phyloP scores from a whole-genome alignment of 768 basidiomycete species.

The Podaxis mareebaensis region DNA sequence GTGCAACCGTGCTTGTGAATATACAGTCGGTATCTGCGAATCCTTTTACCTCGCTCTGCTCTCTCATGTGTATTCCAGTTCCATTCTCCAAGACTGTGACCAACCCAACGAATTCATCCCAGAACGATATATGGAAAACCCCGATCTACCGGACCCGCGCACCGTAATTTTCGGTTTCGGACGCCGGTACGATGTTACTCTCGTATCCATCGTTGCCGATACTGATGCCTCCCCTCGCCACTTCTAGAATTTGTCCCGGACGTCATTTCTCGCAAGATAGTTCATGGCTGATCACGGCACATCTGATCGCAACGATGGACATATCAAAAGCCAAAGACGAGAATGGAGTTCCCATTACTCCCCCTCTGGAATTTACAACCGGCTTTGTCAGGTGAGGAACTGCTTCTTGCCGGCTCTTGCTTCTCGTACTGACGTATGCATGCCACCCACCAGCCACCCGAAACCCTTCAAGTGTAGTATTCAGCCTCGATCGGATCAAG shows the following conservation, averaged over 20 bases:
- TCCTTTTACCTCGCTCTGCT: not conserved
- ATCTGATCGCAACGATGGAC: slow-evolving; percentile 46
- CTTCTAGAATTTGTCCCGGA: slow-evolving; percentile 52
- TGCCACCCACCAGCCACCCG: slow-evolving; percentile 41
- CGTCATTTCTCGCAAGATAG: slow-evolving; percentile 50
- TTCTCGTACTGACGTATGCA: slow-evolving; percentile 1
- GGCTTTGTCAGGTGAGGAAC: slow-evolving; percentile 48
- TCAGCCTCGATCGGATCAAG: slow-evolving; percentile 39
- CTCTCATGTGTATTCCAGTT: slow-evolving; percentile 26
- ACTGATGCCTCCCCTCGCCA: slow-evolving; percentile 8
- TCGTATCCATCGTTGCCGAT: not conserved
- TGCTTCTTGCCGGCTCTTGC: slow-evolving; percentile 3
- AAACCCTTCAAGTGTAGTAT: slow-evolving; percentile 50
- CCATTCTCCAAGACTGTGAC: slow-evolving; percentile 44
- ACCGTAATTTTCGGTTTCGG: slow-evolving; percentile 60
- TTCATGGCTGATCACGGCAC: slow-evolving; percentile 46
- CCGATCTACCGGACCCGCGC: slow-evolving; percentile 43
- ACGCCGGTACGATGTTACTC: slow-evolving; percentile 38
- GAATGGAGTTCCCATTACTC: slow-evolving; percentile 41
- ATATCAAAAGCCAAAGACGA: slow-evolving; percentile 42
- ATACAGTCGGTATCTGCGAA: slow-evolving; percentile 36
- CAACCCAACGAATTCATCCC: slow-evolving; percentile 50
- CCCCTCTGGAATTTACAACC: slow-evolving; percentile 35
- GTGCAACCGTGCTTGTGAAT: slow-evolving; percentile 44
- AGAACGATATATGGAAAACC: slow-evolving; percentile 46